These are phyloP conservation scores for Zygotorulaspora chibaensis DNA, from an alignment of 805 yeast species.

Conservation along the genomic window DNA sequence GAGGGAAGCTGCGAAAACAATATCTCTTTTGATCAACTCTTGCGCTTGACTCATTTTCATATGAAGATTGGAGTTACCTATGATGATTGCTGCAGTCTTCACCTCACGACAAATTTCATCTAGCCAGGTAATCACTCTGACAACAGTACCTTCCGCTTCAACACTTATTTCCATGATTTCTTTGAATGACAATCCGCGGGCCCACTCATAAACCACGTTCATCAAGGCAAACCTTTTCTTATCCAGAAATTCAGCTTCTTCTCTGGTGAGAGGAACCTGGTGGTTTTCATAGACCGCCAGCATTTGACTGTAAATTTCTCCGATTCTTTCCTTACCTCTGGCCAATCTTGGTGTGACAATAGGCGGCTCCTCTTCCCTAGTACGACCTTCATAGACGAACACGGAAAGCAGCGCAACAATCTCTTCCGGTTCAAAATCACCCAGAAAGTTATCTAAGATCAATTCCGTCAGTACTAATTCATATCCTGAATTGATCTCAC, in stretches of 20 bases:
- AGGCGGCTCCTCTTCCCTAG: constrained; percentile 56
- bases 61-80: constrained; percentile 89
- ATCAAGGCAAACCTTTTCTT: constrained; percentile 83
- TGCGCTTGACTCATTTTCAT: constrained; percentile 89
- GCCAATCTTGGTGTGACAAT: constrained; percentile 74
- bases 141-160: constrained; percentile 95
- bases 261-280: constrained; percentile 73
- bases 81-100: constrained; percentile 85
- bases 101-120: constrained; percentile 96
- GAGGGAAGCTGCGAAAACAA: constrained; percentile 93
- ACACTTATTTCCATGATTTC: constrained; percentile 85
- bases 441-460: constrained; percentile 84
- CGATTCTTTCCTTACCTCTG: constrained; percentile 60
- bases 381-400: constrained; percentile 84
- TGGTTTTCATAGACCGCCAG: constrained; percentile 57
- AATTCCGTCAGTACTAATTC: constrained; percentile 87
- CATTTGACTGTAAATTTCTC: constrained; percentile 62
- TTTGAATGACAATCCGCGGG: constrained; percentile 85
- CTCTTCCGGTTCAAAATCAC: constrained; percentile 91
- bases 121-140: constrained; percentile 86
- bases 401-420: constrained; percentile 91
- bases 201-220: constrained; percentile 98
- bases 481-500: constrained; percentile 89
- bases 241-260: constrained; percentile 80
- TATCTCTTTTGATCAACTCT: constrained; percentile 92